Base-by-base conservation (phyloP, 1,284 basidiomycete genomes). In the Fomitopsis pinicola region DNA sequence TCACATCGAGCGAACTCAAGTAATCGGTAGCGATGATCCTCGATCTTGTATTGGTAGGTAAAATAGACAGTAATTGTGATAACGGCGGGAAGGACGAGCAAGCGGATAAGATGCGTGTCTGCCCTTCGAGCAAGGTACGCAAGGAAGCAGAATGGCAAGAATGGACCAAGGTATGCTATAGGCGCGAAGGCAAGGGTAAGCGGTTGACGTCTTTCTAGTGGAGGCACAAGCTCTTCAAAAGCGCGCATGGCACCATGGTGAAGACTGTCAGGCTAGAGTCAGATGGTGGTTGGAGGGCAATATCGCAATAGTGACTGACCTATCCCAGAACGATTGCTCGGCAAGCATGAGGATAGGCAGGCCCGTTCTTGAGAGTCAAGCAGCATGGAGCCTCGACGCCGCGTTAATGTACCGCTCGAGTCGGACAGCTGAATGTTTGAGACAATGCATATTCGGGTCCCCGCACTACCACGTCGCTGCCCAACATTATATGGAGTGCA, bases 121-220 rank as follows among this genome's bases (percentile, higher is more conserved):
- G 82, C 83, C 60, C 88, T 75, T 63, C 90, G 79, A 3, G 84
- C 81, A n/a, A 92, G 82, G 70, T 88, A 91, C 52, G 86, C 87
- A 74, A 92, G 78, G 69, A 84, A 80, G 17, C 87, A 66, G 66
- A 86, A 83, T 0, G 88, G 88, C 5, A 83, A 2, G 1, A 33
- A 1, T 17, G 50, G 30, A 6, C 33, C 22, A 12, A 53, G 30
- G 33, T 35, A 8, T 15, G 50, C 50, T 12, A 35, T 35, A 17
- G 50, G 50, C 2, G 33, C n/a, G 2, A 33, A 35, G 12, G 5
- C 12, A 1, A 17, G 8, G 35, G 50, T n/a, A 28, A 53, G n/a
- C 5, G 50, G 50, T 35, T 53, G 9, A 12, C 50, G 50, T 35
- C 15, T 17, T 2, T 35, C 30, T 6, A 14, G 14, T 26, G 50